A percentile compares a stretch with the other conserved stretches of the same genome.
phyloP scores from a whole-genome alignment of 345 rosid species.

The Syzygium aromaticum region DNA sequence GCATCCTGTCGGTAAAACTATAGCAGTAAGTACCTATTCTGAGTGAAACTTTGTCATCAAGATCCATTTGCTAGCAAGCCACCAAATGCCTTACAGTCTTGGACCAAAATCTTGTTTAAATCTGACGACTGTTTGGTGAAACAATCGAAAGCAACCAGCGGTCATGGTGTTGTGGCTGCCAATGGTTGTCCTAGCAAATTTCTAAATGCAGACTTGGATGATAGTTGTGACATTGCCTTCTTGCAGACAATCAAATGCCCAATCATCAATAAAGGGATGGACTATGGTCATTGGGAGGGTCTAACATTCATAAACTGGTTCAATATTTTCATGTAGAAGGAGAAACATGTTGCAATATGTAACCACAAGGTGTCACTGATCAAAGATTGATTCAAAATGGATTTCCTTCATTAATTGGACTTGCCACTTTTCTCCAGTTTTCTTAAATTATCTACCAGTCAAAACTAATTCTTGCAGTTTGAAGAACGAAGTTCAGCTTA shows the following conservation, averaged over 20 bases:
- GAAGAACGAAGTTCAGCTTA: background rate
- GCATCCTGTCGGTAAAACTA: conserved; percentile 35
- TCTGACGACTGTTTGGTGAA: background rate
- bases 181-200: background rate
- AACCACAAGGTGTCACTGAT: background rate
- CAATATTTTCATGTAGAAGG: background rate
- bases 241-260: background rate
- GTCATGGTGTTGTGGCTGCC: background rate
- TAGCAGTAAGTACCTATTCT: background rate
- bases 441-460: background rate
- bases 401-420: background rate
- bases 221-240: background rate
- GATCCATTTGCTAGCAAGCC: background rate
- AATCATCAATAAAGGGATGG: background rate
- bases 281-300: background rate
- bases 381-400: background rate
- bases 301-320: background rate
- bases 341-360: background rate
- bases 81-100: background rate
- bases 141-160: background rate
- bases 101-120: background rate
- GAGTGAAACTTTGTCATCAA: background rate
- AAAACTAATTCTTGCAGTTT: background rate
- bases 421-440: background rate
- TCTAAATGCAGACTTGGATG: background rate